Evolutionary conservation across 2,329 filamentous ascomycete genomes (phyloP), one percentile per base, ranked within the genome.

Genomic region (Laburnicola sp.): DNA sequence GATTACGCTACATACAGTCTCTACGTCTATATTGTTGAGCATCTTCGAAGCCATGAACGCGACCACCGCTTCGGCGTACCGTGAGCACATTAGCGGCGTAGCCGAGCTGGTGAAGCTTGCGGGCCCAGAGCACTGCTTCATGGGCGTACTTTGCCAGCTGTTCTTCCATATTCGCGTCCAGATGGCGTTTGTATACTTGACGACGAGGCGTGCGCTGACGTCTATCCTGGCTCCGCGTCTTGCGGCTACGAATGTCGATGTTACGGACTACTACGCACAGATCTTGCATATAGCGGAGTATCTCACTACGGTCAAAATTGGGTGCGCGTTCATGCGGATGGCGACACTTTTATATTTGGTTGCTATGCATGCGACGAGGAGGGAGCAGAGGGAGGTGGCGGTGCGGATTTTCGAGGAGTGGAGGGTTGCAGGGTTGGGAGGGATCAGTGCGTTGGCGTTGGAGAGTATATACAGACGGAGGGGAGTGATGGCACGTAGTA

Each of bases 1-100:
- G 5, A 38, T 66, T n/a, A 68, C 65, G 0, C 42, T 66, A n/a
- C 65, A 68, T 25, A 66, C 67, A 59, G 54, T 70, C 3, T 70
- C 61, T 3, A 70, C 66, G 6, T 63, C 62, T 8, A 60, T 70
- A 2, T 52, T 70, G 22, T 55, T 70, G 6, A 66, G 63, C 21
- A 55, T 70, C 10, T 70, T 69, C 36, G 68, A 71, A 35, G 61
- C 65, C 3, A 68, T 70, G 64, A 60, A 63, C 21, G 52, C 62
- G 2, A 70, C 68, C 4, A 65, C 58, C 7, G 53, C 59, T 6
- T 51, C 61, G 10, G 66, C 62, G 2, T 71, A 70, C 46, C 56
- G 60, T n/a, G 50, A 58, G 21, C 67, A 71, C 37, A 59, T 70
- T 28, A 54, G 59, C 23, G 66, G 66, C n/a, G 66, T 65, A 11